phyloP scores from a whole-genome alignment of 2,329 filamentous ascomycete genomes.

The Ophiosphaerella narmari region DNA sequence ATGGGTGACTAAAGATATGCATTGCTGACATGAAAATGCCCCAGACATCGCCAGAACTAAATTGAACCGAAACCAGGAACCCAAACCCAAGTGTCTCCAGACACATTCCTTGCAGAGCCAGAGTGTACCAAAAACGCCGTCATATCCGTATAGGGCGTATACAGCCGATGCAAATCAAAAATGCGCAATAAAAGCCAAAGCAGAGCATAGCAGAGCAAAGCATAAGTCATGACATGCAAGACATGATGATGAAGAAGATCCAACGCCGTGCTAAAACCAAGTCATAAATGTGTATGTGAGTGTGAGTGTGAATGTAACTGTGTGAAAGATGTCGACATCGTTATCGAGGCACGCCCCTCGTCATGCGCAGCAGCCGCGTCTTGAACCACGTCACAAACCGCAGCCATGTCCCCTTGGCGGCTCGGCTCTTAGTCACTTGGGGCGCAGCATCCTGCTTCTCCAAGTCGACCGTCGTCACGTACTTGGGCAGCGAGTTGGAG shows the following conservation, averaged over 20 bases:
- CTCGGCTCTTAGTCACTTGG: slow-evolving; percentile 39
- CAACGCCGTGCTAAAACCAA: slow-evolving; percentile 29
- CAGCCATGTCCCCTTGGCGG: slow-evolving; percentile 55
- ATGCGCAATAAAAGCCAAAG: no score
- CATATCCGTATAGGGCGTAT: no score
- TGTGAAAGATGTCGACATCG: no score
- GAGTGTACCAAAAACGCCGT: no score
- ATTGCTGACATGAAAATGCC: neutral
- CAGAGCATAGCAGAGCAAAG: no score
- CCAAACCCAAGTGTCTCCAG: no score
- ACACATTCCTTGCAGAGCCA: no score
- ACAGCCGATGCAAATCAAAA: no score
- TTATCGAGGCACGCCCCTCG: slow-evolving; percentile 13
- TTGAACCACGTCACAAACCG: slow-evolving; percentile 62
- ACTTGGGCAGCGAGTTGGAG: slow-evolving; percentile 40
- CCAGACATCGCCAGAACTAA: no score
- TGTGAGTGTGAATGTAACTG: no score
- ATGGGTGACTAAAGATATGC: neutral
- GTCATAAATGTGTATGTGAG: slow-evolving; percentile 8
- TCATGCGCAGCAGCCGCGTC: slow-evolving; percentile 59
- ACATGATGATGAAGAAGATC: slow-evolving; percentile 4
- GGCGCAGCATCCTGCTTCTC: slow-evolving; percentile 37
- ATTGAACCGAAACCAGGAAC: no score
- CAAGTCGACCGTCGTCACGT: slow-evolving; percentile 32
- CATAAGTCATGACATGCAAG: no score